Percentiles rank a stretch among this genome's conserved stretches.
These are phyloP conservation scores for Acorus calamus DNA, from an alignment of 106 monocot species.

Conservation along the genomic window DNA sequence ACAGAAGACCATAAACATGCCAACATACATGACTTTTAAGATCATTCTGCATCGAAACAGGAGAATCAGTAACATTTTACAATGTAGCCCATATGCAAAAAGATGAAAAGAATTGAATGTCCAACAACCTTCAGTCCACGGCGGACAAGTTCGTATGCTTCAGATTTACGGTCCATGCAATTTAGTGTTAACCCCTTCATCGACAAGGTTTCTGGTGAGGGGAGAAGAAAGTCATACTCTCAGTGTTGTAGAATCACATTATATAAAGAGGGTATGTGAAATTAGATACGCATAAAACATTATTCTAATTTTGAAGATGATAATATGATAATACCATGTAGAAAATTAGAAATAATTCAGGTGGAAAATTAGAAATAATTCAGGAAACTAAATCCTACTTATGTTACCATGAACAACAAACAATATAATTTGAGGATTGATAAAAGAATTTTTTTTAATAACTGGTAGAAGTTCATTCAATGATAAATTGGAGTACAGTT, in stretches of 20 bases:
- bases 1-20: conserved; percentile 98
- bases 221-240: too few relatives aligned
- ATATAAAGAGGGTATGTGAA: background rate
- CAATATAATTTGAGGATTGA: too few relatives aligned
- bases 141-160: conserved; percentile 96
- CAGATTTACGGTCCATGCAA: conserved; percentile 93
- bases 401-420: too few relatives aligned
- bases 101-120: background rate
- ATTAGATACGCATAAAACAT: background rate
- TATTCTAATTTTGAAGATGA: too few relatives aligned
- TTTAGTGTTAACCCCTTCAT: conserved; percentile 97
- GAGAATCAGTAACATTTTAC: background rate
- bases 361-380: too few relatives aligned
- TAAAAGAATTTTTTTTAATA: too few relatives aligned
- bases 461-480: too few relatives aligned
- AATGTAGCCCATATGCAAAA: background rate
- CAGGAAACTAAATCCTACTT: too few relatives aligned
- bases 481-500: too few relatives aligned
- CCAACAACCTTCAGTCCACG: conserved; percentile 78
- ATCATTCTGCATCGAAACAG: conserved; percentile 66
- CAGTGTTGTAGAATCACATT: background rate
- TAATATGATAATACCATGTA: too few relatives aligned
- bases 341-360: too few relatives aligned
- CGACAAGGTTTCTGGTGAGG: conserved; percentile 91
- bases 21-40: conserved; percentile 99